Conservation (phyloP, 148 eudicot genomes). For the Diospyros kaki region DNA sequence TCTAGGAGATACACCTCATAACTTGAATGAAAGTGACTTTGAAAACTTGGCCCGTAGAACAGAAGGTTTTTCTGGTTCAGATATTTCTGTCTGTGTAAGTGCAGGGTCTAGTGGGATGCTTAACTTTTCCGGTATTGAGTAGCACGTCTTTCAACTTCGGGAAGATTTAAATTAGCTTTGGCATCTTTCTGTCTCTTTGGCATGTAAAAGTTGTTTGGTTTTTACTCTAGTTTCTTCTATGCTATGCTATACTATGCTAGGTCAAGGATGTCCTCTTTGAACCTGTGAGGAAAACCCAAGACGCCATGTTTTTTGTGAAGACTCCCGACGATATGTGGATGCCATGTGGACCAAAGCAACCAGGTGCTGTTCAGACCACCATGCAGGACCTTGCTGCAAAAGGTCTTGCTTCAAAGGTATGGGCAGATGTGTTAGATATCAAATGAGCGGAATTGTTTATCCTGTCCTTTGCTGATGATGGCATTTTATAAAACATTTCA, state of each 20-base stretch:
- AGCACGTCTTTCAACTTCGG: not conserved
- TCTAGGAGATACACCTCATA: slow-evolving; percentile 97
- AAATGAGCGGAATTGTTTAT: not conserved
- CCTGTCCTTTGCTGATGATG: not conserved
- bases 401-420: slow-evolving; percentile 92
- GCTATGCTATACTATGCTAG: slow-evolving; percentile 19
- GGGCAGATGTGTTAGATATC: not conserved
- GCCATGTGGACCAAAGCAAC: slow-evolving; percentile 90
- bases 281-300: slow-evolving; percentile 99
- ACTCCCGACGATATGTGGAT: slow-evolving; percentile 60
- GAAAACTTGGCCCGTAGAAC: slow-evolving; percentile 75
- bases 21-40: slow-evolving; percentile 81
- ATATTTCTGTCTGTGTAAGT: slow-evolving; percentile 95
- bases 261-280: slow-evolving; percentile 95
- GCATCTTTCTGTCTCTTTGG: not conserved
- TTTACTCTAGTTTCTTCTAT: not conserved
- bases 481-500: not conserved
- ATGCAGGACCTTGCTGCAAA: slow-evolving; percentile 92
- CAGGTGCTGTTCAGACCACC: slow-evolving; percentile 85
- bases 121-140: not conserved
- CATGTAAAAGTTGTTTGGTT: not conserved
- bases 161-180: not conserved
- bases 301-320: slow-evolving; percentile 80
- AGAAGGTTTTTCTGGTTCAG: slow-evolving; percentile 98
- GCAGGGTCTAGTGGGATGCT: not conserved